phyloP scores from a whole-genome alignment of 179 eudicot species.

The Beta lomatogona region DNA sequence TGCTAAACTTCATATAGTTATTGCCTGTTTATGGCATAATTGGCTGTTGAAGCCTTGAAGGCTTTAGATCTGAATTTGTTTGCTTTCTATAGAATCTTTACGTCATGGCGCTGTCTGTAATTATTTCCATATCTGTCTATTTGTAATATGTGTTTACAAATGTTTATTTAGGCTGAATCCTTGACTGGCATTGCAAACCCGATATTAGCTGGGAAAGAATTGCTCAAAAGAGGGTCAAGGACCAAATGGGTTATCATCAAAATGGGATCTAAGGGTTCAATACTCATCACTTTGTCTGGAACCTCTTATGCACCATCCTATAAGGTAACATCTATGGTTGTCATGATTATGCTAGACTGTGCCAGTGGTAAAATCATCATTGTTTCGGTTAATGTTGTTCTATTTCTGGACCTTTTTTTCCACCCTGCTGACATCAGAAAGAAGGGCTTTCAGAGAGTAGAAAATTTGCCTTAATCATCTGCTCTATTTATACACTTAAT shows the following conservation, averaged over 20 bases:
- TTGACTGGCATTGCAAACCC: constrained; percentile 82
- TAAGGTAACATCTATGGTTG: constrained; percentile 53
- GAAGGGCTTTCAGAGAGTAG: not conserved
- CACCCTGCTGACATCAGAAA: not conserved
- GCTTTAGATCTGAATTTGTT: not conserved
- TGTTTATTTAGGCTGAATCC: constrained; percentile 70
- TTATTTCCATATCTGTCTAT: not conserved
- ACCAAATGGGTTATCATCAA: constrained; percentile 86
- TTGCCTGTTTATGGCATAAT: not conserved
- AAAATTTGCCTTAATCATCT: not conserved
- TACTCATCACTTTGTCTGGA: constrained; percentile 65
- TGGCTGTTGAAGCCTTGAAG: not conserved
- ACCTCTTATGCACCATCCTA: constrained; percentile 80
- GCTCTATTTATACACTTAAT: not conserved
- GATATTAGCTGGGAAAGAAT: constrained; percentile 76
- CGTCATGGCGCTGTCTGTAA: not conserved
- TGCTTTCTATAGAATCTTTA: not conserved
- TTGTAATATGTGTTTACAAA: constrained; percentile 11
- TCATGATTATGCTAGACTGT: not conserved
- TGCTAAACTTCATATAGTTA: not conserved
- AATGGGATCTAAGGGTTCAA: constrained; percentile 89
- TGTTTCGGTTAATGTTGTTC: not conserved
- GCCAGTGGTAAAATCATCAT: not conserved
- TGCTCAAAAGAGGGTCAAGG: constrained; percentile 64
- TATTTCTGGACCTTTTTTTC: not conserved